Percentiles rank a stretch among this genome's conserved stretches.
phyloP scores from a whole-genome alignment of 768 basidiomycete genomes.

The Scleroderma citrinum region DNA sequence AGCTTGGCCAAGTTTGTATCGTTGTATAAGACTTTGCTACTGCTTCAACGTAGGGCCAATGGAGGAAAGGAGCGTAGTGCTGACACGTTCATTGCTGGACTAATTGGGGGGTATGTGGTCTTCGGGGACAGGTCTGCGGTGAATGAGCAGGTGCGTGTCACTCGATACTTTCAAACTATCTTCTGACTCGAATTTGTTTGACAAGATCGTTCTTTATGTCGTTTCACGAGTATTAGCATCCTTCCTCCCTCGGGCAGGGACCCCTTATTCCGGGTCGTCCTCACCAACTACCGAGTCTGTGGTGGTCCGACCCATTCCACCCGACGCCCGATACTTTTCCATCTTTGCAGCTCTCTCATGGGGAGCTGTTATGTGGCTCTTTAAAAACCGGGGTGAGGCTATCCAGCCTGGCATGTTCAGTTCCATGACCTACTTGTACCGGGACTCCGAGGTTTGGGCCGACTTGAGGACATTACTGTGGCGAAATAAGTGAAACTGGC shows the following conservation, averaged over 20 bases:
- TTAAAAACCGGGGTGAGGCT: slow-evolving; percentile 27
- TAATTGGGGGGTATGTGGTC: slow-evolving; percentile 85
- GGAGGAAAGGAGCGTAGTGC: slow-evolving; percentile 30
- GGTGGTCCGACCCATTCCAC: slow-evolving; percentile 66
- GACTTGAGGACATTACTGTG: background rate
- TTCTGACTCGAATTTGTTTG: slow-evolving; percentile 1
- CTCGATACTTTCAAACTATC: slow-evolving; percentile 3
- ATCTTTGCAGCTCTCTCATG: slow-evolving; percentile 84
- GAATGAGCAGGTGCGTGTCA: slow-evolving; percentile 74
- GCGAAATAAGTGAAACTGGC: background rate
- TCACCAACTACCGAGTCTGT: slow-evolving; percentile 25
- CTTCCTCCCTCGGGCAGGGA: slow-evolving; percentile 73
- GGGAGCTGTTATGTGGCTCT: slow-evolving; percentile 59
- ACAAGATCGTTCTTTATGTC: slow-evolving; percentile 93
- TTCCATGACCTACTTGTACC: slow-evolving; percentile 94
- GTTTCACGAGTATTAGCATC: slow-evolving; percentile 88
- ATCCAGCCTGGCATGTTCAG: slow-evolving; percentile 98
- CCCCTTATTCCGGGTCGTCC: slow-evolving; percentile 41
- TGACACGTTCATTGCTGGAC: slow-evolving; percentile 86
- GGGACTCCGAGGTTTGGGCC: slow-evolving; percentile 53
- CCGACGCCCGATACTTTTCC: slow-evolving; percentile 72
- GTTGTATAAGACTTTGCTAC: slow-evolving; percentile 74
- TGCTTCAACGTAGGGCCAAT: slow-evolving; percentile 78
- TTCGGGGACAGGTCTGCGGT: slow-evolving; percentile 84
- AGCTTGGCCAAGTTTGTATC: slow-evolving; percentile 21